Base-by-base conservation (phyloP, 2,329 filamentous ascomycete genomes). In the Teratosphaeria viscida region DNA sequence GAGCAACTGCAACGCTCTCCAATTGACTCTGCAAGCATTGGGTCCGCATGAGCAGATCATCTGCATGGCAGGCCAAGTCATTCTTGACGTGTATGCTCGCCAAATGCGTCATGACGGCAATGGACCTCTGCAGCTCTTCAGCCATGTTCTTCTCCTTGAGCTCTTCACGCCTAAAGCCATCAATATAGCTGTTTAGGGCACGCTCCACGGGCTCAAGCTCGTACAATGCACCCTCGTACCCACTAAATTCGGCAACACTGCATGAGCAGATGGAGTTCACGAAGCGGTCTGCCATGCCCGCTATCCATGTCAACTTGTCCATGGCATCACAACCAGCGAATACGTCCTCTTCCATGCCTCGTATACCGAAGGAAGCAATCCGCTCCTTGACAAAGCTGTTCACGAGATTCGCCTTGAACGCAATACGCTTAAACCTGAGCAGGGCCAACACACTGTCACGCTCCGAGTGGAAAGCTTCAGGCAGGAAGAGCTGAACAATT, bases 141-240 rank as follows among this genome's bases (percentile, higher is more conserved):
- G 89, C 86, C 69, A 91, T 91, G 67, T 90, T 87, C 72, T 87
- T 85, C 74, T 92, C 88, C 73, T 91, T 91, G 55, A 97, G 77
- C 59, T 96, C 91, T 66, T 95, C 91, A 57, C 85, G 85, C 64
- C 90, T 86, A 58, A 96, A 73, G 5, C 85, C 85, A 64, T 96
- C 92, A 59, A 97, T 89, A 84, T 91, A 96, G 59, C 82, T 83
- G 69, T 96, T 96, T 56, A 97, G 76, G 0, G 89, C 89, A 60
- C 91, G 83, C 75, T 99, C 94, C 11, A 97, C 90, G 0, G 92
- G 90, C 71, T 96, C 90, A 56, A 97, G 79, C 73, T 97, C 94
- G 66, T 90, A 89, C 60, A 94, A 75, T 2, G 91, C 89, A 52
- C 87, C 86, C 67, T 90, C 87, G 66, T 90, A 94, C 64, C 80